Evolutionary conservation across 495 filamentous ascomycete genomes (phyloP).

Genomic region (Xylaria nigripes): DNA sequence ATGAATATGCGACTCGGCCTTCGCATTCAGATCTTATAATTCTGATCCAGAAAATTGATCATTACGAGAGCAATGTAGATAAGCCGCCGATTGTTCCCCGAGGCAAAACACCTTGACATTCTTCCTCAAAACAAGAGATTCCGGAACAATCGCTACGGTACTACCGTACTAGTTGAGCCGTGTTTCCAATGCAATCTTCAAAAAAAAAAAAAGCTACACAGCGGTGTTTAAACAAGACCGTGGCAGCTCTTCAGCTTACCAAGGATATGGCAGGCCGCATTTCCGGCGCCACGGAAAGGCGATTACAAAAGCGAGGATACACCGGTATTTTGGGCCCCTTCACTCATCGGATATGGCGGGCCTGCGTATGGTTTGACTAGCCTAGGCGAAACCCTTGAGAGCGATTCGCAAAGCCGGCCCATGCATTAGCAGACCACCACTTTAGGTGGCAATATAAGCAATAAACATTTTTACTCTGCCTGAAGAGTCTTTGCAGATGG

Average conservation of each 20-base stretch:
- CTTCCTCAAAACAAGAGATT: too few species aligned
- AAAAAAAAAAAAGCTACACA: too few species aligned
- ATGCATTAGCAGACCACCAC: background rate
- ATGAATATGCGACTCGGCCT: too few species aligned
- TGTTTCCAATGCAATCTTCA: too few species aligned
- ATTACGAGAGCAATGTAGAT: too few species aligned
- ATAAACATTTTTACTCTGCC: background rate
- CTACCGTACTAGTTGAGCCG: too few species aligned
- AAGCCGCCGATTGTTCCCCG: too few species aligned
- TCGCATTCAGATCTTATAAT: too few species aligned
- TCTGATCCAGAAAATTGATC: too few species aligned
- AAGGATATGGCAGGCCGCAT: background rate
- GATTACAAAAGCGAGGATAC: background rate
- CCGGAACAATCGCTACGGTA: too few species aligned
- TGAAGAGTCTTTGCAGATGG: background rate
- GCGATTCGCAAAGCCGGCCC: background rate
- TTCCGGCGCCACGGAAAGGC: background rate
- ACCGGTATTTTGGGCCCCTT: background rate
- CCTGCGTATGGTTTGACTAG: background rate
- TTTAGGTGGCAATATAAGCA: background rate
- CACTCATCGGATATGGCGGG: background rate
- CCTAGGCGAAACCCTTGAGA: background rate
- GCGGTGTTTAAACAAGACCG: background rate
- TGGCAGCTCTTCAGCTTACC: background rate
- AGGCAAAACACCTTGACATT: too few species aligned